phyloP scores from a whole-genome alignment of 2,329 filamentous ascomycete species.

The Colletotrichum sp. region DNA sequence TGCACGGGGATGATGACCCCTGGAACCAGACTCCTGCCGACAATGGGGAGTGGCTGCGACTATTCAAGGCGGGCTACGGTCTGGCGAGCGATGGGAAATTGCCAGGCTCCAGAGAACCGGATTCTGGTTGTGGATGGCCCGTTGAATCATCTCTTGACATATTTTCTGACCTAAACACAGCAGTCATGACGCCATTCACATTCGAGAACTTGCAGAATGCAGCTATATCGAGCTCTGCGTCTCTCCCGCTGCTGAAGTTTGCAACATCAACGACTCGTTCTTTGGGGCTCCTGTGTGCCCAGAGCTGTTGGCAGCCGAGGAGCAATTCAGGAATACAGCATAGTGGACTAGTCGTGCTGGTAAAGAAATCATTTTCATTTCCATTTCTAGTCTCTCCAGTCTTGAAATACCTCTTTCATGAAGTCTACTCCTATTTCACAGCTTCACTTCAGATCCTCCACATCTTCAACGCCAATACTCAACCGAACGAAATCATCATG shows the following conservation, averaged over 20 bases:
- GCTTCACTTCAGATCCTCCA: neutral
- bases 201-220: neutral
- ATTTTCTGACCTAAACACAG: neutral
- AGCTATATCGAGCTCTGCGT: neutral
- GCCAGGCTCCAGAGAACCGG: neutral
- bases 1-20: neutral
- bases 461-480: neutral
- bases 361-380: neutral
- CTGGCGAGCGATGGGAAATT: neutral
- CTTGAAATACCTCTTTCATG: neutral
- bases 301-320: neutral
- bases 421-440: neutral
- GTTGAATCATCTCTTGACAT: fast-evolving
- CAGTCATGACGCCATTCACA: neutral
- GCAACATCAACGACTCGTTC: neutral
- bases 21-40: neutral
- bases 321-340: neutral
- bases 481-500: neutral
- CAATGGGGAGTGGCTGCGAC: neutral
- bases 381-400: neutral
- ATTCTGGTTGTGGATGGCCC: neutral
- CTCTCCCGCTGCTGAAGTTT: neutral
- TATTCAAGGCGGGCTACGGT: neutral
- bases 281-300: neutral
- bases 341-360: neutral